Evolutionary conservation across 768 basidiomycete genomes (phyloP).

Genomic region (Artomyces pyxidatus): DNA sequence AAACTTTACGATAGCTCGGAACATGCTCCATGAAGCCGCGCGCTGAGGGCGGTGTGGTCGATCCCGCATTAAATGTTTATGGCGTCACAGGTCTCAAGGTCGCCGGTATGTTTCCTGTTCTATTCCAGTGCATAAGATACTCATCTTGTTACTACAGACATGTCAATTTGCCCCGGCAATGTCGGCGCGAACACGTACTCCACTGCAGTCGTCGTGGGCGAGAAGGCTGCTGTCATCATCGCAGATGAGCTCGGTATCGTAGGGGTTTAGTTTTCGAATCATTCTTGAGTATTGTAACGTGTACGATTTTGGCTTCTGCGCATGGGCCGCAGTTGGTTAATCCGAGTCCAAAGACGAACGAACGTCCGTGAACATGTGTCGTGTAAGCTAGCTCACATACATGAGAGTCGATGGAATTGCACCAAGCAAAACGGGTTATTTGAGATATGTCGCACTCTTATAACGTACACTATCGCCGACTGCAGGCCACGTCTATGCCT

Average conservation of each 20-base stretch:
- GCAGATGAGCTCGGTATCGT: slow-evolving; percentile 41
- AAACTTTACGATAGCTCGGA: slow-evolving; percentile 30
- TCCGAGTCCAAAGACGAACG: too few relatives aligned
- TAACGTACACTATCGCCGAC: too few relatives aligned
- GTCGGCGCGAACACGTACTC: slow-evolving; percentile 36
- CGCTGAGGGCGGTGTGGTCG: slow-evolving; percentile 50
- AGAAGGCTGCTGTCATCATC: slow-evolving; percentile 53
- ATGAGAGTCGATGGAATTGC: too few relatives aligned
- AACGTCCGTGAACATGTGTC: too few relatives aligned
- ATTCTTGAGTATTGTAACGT: too few relatives aligned
- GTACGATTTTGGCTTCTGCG: too few relatives aligned
- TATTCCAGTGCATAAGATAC: not conserved
- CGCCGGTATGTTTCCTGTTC: slow-evolving; percentile 17
- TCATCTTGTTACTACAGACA: slow-evolving; percentile 14
- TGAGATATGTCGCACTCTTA: too few relatives aligned
- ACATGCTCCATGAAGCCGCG: slow-evolving; percentile 62
- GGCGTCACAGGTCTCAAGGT: slow-evolving; percentile 50
- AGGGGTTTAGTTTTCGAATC: too few relatives aligned
- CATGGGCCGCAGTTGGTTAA: too few relatives aligned
- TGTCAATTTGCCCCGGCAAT: slow-evolving; percentile 32
- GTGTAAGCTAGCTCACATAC: too few relatives aligned
- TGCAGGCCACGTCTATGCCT: too few relatives aligned
- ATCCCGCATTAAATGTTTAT: slow-evolving; percentile 53
- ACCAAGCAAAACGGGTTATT: too few relatives aligned
- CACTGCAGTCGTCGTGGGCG: slow-evolving; percentile 37